phyloP scores from a whole-genome alignment of 2,329 filamentous ascomycete species.

The Sporothrix curviconia region DNA sequence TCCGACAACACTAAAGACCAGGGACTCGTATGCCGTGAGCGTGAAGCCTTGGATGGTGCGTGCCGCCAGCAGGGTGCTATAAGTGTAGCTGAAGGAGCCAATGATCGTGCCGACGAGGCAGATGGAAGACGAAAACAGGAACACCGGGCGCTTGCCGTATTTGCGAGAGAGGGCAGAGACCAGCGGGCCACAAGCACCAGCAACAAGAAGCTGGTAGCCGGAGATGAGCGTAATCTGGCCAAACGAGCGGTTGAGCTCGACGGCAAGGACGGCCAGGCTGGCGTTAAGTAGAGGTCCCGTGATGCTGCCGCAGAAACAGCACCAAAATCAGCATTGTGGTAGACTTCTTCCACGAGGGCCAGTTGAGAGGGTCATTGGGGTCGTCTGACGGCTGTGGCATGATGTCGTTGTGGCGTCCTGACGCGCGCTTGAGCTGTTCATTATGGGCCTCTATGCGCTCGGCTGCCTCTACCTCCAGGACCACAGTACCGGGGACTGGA shows the following conservation, averaged over 20 bases:
- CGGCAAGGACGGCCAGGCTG: background rate
- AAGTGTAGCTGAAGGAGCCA: background rate
- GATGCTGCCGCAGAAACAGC: background rate
- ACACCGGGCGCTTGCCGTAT: background rate
- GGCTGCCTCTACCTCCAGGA: background rate
- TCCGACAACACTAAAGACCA: background rate
- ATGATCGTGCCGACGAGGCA: constrained; percentile 1
- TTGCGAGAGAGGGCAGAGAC: background rate
- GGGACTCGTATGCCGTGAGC: background rate
- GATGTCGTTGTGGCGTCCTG: background rate
- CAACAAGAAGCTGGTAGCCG: background rate
- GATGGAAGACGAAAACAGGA: background rate
- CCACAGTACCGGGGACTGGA: background rate
- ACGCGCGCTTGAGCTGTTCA: background rate
- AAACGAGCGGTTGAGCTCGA: background rate
- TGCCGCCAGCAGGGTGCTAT: background rate
- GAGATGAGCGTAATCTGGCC: background rate
- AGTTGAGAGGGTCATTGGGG: background rate
- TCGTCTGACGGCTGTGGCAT: background rate
- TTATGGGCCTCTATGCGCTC: background rate
- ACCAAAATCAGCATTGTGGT: background rate
- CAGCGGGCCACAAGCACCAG: background rate
- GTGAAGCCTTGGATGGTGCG: background rate
- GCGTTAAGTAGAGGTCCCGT: background rate
- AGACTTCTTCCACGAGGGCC: background rate